Percentiles rank a stretch among this genome's conserved stretches.
These are phyloP conservation scores for Metarhizium humberi DNA, from an alignment of 2,329 filamentous ascomycete species.

Conservation along the genomic window DNA sequence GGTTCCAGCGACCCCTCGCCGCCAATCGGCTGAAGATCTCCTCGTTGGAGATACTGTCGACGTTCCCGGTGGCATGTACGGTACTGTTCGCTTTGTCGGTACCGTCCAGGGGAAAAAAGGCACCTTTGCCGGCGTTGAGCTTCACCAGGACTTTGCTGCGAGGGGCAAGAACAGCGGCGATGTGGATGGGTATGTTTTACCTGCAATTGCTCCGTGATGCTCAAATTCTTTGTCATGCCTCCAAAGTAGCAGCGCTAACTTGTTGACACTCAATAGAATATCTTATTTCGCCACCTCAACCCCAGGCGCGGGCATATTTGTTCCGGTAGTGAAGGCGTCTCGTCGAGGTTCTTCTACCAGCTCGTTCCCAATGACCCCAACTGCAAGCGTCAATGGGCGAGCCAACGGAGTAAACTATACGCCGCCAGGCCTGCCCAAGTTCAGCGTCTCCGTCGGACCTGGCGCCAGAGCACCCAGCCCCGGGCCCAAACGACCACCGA, in stretches of 20 bases:
- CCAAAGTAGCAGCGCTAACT: neutral
- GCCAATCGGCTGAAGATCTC: slow-evolving; percentile 43
- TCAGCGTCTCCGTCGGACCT: slow-evolving; percentile 81
- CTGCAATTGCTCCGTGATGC: too few relatives aligned
- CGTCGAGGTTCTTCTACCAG: slow-evolving; percentile 50
- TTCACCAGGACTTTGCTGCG: slow-evolving; percentile 68
- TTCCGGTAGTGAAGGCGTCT: slow-evolving; percentile 73
- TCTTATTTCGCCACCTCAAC: slow-evolving; percentile 75
- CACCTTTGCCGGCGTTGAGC: slow-evolving; percentile 84
- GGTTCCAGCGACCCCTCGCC: slow-evolving; percentile 46
- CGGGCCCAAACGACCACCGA: slow-evolving; percentile 52
- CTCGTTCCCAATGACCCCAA: slow-evolving; percentile 57
- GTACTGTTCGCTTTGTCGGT: slow-evolving; percentile 82
- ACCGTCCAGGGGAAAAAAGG: slow-evolving; percentile 82
- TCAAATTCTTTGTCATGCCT: neutral
- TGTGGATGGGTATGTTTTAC: slow-evolving; percentile 69
- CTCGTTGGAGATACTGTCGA: slow-evolving; percentile 78
- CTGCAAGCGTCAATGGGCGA: slow-evolving; percentile 48
- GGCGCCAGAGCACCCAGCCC: slow-evolving; percentile 60
- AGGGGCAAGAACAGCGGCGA: slow-evolving; percentile 94
- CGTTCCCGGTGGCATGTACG: slow-evolving; percentile 87
- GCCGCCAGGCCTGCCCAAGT: slow-evolving; percentile 61
- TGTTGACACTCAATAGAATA: slow-evolving; percentile 30
- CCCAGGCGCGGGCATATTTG: slow-evolving; percentile 83
- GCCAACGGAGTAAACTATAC: slow-evolving; percentile 52